phyloP scores from a whole-genome alignment of 352 stramenopile genomes.

The Blastocystis sp. region DNA sequence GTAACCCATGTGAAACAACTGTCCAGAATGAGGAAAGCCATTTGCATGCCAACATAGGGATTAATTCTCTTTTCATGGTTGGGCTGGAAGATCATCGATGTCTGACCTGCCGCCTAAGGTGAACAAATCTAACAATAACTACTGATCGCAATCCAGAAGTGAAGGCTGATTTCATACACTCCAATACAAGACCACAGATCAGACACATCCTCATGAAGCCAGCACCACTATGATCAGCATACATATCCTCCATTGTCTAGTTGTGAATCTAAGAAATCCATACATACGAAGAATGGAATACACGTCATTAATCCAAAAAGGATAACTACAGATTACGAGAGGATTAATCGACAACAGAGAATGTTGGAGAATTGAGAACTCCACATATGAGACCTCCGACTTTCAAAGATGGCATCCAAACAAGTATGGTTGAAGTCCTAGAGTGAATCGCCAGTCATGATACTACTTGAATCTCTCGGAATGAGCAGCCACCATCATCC shows the following conservation, averaged over 20 bases:
- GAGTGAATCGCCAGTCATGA: not conserved
- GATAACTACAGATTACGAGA: not conserved
- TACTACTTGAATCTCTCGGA: not conserved
- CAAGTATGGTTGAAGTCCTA: constrained; percentile 40
- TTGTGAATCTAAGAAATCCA: not conserved
- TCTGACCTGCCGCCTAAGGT: constrained; percentile 23
- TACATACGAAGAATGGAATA: constrained; percentile 36
- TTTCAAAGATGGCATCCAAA: constrained; percentile 3
- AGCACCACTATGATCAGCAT: not conserved
- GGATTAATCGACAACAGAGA: not conserved
- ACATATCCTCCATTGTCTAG: constrained; percentile 46
- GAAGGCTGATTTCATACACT: constrained; percentile 50
- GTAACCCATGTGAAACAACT: constrained; percentile 47
- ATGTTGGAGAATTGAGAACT: not conserved
- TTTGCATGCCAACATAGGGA: constrained; percentile 30
- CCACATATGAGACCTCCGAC: not conserved
- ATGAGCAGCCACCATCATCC: not conserved
- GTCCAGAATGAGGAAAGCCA: constrained; percentile 1
- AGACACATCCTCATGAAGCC: constrained; percentile 1
- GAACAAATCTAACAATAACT: not conserved
- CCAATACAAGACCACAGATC: constrained; percentile 5
- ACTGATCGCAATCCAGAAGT: constrained; percentile 35
- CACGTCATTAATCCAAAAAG: constrained; percentile 11
- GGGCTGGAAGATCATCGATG: not conserved
- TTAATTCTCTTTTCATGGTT: constrained; percentile 6